Percentiles rank a stretch among this genome's conserved stretches.
Evolutionary conservation across 805 yeast genomes (phyloP).

Genomic region (Ogataea siamensis): DNA sequence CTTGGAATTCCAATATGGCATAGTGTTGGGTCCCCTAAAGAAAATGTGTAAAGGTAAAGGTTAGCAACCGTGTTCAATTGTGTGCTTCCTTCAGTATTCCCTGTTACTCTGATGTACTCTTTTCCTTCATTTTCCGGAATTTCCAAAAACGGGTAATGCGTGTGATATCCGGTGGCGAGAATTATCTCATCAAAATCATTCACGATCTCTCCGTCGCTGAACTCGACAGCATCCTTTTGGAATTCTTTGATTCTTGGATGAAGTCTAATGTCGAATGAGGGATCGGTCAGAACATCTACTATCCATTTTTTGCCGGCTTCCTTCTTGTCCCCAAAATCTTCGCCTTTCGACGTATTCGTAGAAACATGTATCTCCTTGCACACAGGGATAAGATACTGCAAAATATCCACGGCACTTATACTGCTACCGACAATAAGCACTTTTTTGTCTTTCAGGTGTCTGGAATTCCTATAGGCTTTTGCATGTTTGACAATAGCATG

Average conservation of each 20-base stretch:
- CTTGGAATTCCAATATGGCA: constrained; percentile 41
- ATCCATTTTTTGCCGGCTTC: constrained; percentile 27
- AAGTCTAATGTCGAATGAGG: constrained; percentile 26
- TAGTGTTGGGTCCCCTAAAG: constrained; percentile 42
- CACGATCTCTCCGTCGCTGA: constrained; percentile 35
- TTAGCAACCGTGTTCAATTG: constrained; percentile 12
- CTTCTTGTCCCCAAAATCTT: constrained; percentile 23
- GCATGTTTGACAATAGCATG: constrained; percentile 33
- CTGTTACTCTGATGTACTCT: constrained; percentile 3
- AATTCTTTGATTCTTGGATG: constrained; percentile 41
- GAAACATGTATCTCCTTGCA: constrained; percentile 24
- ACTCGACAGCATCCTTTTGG: constrained; percentile 32
- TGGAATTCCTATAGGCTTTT: constrained; percentile 31
- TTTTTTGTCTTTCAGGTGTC: constrained; percentile 29
- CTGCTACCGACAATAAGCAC: constrained; percentile 39
- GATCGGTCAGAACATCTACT: constrained; percentile 38
- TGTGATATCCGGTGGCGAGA: constrained; percentile 52
- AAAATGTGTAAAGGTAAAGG: constrained; percentile 36
- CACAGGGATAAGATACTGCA: constrained; percentile 39
- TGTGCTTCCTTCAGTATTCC: constrained; percentile 2
- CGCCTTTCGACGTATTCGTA: constrained; percentile 2
- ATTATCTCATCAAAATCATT: constrained; percentile 41
- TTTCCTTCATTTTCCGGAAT: constrained; percentile 10
- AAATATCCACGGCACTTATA: constrained; percentile 65
- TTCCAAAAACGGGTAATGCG: constrained; percentile 41